Percentiles rank a stretch among this genome's conserved stretches.
Evolutionary conservation across 176 grass and related monocot species (phyloP).

Genomic region (Aegilops umbellulata): DNA sequence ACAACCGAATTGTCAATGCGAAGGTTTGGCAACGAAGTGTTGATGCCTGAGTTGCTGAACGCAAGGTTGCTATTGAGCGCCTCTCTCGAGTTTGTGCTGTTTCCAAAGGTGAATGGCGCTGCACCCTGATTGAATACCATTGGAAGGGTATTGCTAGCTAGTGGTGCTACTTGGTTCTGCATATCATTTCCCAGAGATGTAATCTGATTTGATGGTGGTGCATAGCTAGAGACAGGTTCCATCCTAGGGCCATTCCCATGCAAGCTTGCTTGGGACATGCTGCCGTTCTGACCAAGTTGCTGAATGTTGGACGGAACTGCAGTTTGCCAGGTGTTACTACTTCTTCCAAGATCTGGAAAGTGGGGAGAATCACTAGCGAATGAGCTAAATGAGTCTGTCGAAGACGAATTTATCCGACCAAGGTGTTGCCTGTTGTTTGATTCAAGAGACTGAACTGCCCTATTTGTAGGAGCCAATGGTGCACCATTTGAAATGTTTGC

Average conservation of each 20-base stretch:
- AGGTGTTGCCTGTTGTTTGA: slow-evolving; percentile 37
- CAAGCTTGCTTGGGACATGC: slow-evolving; percentile 33
- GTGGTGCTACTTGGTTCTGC: slow-evolving; percentile 26
- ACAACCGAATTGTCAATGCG: slow-evolving; percentile 25
- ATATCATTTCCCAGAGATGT: slow-evolving; percentile 48
- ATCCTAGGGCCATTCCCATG: slow-evolving; percentile 36
- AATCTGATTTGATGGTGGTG: slow-evolving; percentile 34
- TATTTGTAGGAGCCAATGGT: slow-evolving; percentile 32
- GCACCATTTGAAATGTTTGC: slow-evolving; percentile 38
- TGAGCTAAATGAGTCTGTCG: slow-evolving; percentile 39
- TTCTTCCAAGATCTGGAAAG: slow-evolving; percentile 49
- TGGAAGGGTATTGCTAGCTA: slow-evolving; percentile 25
- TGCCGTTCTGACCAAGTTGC: slow-evolving; percentile 42
- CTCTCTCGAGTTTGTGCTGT: slow-evolving; percentile 37
- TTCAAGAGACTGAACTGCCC: slow-evolving; percentile 35
- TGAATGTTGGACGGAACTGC: slow-evolving; percentile 45
- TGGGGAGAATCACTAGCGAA: slow-evolving; percentile 35
- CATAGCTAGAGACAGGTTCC: slow-evolving; percentile 31
- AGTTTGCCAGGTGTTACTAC: slow-evolving; percentile 49
- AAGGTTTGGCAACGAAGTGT: slow-evolving; percentile 46
- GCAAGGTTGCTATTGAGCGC: slow-evolving; percentile 33
- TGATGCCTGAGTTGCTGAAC: slow-evolving; percentile 51
- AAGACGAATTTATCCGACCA: slow-evolving; percentile 36
- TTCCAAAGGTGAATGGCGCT: slow-evolving; percentile 36
- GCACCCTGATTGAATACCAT: slow-evolving; percentile 33